Conservation (phyloP, 2,329 filamentous ascomycete species). For the Elsinoe perseae region DNA sequence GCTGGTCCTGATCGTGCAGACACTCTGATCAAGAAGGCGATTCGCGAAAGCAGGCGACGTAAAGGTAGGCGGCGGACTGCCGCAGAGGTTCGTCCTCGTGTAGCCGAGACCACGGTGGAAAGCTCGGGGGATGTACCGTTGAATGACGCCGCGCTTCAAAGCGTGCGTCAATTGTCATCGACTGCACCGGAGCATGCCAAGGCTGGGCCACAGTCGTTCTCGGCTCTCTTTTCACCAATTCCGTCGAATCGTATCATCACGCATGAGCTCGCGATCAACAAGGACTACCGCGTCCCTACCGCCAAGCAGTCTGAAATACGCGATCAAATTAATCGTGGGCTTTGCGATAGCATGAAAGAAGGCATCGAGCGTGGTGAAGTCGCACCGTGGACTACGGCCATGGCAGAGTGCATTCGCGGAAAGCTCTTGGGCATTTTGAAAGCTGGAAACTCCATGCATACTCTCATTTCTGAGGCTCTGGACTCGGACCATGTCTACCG, state of each 20-base stretch:
- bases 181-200: neutral
- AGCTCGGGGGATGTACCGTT: conserved; percentile 20
- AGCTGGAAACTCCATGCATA: conserved; percentile 64
- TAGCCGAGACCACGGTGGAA: conserved; percentile 41
- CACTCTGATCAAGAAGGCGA: conserved; percentile 64
- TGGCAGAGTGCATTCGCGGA: conserved; percentile 62
- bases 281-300: conserved; percentile 62
- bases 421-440: conserved; percentile 67
- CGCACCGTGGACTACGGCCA: conserved; percentile 60
- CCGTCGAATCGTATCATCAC: conserved; percentile 68
- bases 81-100: conserved; percentile 63
- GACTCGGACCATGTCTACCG: conserved; percentile 63
- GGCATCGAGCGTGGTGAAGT: conserved; percentile 57
- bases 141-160: conserved; percentile 13
- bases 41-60: conserved; percentile 60
- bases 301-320: conserved; percentile 49
- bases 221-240: conserved; percentile 50
- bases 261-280: conserved; percentile 73
- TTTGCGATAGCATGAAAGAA: conserved; percentile 54
- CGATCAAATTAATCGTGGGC: conserved; percentile 52
- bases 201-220: conserved; percentile 11
- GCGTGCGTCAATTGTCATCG: neutral
- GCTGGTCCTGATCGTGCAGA: conserved; percentile 65
- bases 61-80: conserved; percentile 57
- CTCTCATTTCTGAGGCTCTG: conserved; percentile 64